phyloP scores from a whole-genome alignment of 352 stramenopile genomes.

The Phytophthora fragariae region DNA sequence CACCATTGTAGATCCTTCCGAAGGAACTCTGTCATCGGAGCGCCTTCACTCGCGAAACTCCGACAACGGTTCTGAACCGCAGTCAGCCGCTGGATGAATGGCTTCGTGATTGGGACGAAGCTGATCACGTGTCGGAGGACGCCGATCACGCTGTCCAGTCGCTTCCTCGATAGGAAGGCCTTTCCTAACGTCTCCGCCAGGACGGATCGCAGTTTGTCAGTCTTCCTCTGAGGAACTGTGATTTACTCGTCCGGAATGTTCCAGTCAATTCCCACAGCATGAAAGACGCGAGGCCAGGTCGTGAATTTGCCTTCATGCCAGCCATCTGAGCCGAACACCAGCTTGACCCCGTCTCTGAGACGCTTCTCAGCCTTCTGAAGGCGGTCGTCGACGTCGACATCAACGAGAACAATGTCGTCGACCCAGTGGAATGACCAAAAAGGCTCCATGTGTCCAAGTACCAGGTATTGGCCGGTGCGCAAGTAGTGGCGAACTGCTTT shows the following conservation, averaged over 20 bases:
- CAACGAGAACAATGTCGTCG: too few relatives aligned
- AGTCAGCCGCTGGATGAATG: not conserved
- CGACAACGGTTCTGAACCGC: not conserved
- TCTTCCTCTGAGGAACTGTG: not conserved
- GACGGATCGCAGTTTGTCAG: not conserved
- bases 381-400: too few relatives aligned
- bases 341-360: too few relatives aligned
- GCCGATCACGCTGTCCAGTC: not conserved
- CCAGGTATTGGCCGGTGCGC: too few relatives aligned
- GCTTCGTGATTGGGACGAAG: too few relatives aligned
- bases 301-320: too few relatives aligned
- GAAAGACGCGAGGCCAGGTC: not conserved
- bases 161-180: not conserved
- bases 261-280: not conserved
- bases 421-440: too few relatives aligned
- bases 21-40: not conserved
- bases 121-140: not conserved
- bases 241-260: not conserved
- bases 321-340: too few relatives aligned
- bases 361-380: too few relatives aligned
- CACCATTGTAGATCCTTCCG: not conserved
- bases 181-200: not conserved
- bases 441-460: too few relatives aligned
- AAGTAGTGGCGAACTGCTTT: too few relatives aligned
- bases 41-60: too few relatives aligned